Base-by-base conservation (phyloP, 805 yeast species). In the Myxozyma lipomycoides region DNA sequence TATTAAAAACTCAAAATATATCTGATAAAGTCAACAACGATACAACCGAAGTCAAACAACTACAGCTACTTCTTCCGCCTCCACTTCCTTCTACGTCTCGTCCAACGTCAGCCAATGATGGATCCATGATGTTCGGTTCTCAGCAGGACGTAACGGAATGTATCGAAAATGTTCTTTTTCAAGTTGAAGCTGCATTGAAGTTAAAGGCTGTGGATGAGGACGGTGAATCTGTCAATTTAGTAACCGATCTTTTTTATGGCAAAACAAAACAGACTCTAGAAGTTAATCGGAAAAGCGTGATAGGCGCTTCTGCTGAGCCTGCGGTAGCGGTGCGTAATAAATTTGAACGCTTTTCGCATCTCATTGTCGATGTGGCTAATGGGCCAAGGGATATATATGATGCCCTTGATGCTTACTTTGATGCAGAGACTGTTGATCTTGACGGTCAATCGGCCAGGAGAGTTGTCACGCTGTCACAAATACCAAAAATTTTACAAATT, bases 71-170 rank as follows among this genome's bases (percentile, higher is more conserved):
- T 19, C 40, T 40, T 2, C 56, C 52, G 21, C 47, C 52, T 3
- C 42, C 47, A 2, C 28, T 25, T 9, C 40, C 49, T 32, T 30
- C 25, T 18, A 17, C 39, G 18, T 30, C 38, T 19, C 30, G 46
- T 4, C 30, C 52, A 21, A 23, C 49, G 4, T 36, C 49, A 5
- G 21, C 45, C 7, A 43, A 36, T 24, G 48, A 48, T 24, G 43
- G 54, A 10, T 42, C 43, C 25, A 45, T 57, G 60, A 58, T 50
- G 55, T 49, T 58, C 25, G 61, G 96, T 1, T 75, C 95, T 58
- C 98, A 93, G 65, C 98, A 93, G 66, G 98, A 93, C 71, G 98
- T 93, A 18, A 89, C 97, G 0, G 98, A 93, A 65, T 91, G 98
- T 67, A 89, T 91, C 62, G 95, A 90, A 48, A 93, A 93, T 66